A percentile compares a stretch with the other conserved stretches of the same genome.
Conservation (phyloP, 106 monocot species). For the Ottelia alismoides region DNA sequence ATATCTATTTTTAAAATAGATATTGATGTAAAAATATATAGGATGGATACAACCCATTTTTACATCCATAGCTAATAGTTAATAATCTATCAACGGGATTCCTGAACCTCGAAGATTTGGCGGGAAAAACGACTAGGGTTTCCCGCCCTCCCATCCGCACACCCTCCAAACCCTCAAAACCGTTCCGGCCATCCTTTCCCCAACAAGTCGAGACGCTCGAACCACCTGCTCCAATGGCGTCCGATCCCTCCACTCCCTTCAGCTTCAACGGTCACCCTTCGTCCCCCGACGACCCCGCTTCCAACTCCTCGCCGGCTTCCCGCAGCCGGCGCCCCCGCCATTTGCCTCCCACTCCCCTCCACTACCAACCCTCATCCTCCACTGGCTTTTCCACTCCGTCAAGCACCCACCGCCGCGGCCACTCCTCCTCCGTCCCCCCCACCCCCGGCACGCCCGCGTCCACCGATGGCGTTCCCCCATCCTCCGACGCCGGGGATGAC, state of each 20-base stretch:
- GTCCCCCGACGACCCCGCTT: background rate
- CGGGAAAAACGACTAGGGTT: too few relatives aligned
- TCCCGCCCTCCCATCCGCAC: too few relatives aligned
- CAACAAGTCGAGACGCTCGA: too few relatives aligned
- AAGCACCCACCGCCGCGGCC: slow-evolving; percentile 12
- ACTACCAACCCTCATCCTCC: slow-evolving; percentile 3
- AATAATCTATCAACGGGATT: too few relatives aligned
- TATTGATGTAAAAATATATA: too few relatives aligned
- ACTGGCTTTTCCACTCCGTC: slow-evolving; percentile 37
- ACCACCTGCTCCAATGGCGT: slow-evolving; percentile 3
- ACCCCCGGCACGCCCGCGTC: slow-evolving; percentile 44
- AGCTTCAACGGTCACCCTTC: background rate
- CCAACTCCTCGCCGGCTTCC: slow-evolving; percentile 44
- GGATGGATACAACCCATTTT: too few relatives aligned
- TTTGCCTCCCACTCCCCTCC: slow-evolving; percentile 1
- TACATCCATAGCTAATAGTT: too few relatives aligned
- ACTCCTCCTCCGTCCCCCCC: slow-evolving; percentile 15
- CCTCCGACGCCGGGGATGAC: slow-evolving; percentile 52
- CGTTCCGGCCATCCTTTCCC: too few relatives aligned
- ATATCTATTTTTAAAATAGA: too few relatives aligned
- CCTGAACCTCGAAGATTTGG: too few relatives aligned
- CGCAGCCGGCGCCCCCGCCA: background rate
- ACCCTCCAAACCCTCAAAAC: too few relatives aligned
- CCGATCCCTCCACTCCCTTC: slow-evolving; percentile 24
- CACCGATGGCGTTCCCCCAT: slow-evolving; percentile 27